Base-by-base conservation (phyloP, 2,329 filamentous ascomycete species). In the Calonectria crousiana region DNA sequence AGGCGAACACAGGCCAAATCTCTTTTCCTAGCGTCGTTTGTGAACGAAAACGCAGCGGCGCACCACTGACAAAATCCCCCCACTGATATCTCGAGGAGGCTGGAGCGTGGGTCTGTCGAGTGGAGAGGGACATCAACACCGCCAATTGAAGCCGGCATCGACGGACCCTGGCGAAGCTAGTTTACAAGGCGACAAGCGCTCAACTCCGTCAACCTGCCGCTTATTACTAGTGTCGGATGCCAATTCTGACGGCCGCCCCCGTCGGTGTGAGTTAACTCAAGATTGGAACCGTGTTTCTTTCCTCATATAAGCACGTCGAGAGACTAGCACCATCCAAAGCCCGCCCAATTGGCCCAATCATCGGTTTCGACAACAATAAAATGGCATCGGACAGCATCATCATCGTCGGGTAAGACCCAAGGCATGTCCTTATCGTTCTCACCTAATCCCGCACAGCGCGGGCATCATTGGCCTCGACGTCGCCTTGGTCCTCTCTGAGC, bases 391-490 rank as follows among this genome's bases (percentile, higher is more conserved):
- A 66, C 23, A 66, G 60, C 36, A 71, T 71, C 30, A 49, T 66
- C 34, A 66, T 71, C 28, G 60, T 71, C 36, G 69, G 69, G 69
- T 71, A 52, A 41, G 67, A 23, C 9, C 18, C 28, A 32, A 52
- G 23, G 11, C 51, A 26, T 32, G 2, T 13, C 30, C 41, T 8
- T 6, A 13, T 26, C 10, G 6, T 23, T 5, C 30, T 20, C 23
- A 6, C 14, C 47, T 58, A 64, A 36, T 16, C 14, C 64, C 18
- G 52, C 9, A 38, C 36, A 85, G 84, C 6, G 84, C 83, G 1
- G 85, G 84, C 60, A 84, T 86, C 67, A 84, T 86, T 51, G 84
- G 85, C 67, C 81, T 86, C 8, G 82, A 86, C 62, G 84, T 85
- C 0, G 84, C 84, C 30, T 75, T 84, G 16, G 83, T 84, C 13